Conservation (phyloP, 179 eudicot species). For the Gypsophila paniculata region DNA sequence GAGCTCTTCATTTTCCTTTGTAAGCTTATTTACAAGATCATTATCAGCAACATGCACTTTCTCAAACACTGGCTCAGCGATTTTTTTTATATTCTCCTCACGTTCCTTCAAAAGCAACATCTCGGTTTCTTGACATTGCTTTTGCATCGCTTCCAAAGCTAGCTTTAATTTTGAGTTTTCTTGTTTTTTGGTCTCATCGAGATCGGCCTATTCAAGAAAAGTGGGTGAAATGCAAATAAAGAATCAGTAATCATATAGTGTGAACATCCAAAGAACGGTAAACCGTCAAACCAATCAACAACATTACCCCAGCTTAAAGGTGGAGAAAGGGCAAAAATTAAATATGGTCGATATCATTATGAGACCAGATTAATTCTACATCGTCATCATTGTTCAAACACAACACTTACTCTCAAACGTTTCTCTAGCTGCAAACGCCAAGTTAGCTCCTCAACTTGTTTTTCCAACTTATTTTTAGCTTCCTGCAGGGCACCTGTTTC, state of each 20-base stretch:
- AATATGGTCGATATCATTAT: neutral
- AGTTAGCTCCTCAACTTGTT: constrained; percentile 73
- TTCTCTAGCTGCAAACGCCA: constrained; percentile 65
- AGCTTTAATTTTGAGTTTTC: constrained; percentile 63
- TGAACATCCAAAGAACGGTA: neutral
- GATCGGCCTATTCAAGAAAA: constrained; percentile 42
- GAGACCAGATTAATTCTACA: constrained; percentile 5
- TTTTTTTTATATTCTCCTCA: constrained; percentile 44
- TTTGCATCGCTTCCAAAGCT: constrained; percentile 64
- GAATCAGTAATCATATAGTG: neutral
- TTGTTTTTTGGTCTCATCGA: constrained; percentile 64
- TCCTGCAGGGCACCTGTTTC: constrained; percentile 75
- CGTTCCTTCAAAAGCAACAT: constrained; percentile 50
- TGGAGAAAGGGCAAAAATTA: neutral
- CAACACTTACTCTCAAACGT: constrained; percentile 54
- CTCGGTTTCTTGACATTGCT: constrained; percentile 61
- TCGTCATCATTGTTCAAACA: constrained; percentile 4
- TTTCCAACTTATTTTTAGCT: constrained; percentile 71
- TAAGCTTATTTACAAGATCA: constrained; percentile 51
- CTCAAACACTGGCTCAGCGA: constrained; percentile 31
- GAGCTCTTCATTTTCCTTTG: constrained; percentile 68
- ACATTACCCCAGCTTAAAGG: constrained; percentile 1
- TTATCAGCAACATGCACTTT: constrained; percentile 45
- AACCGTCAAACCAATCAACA: neutral
- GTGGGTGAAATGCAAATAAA: neutral